Conservation (phyloP, 2,329 filamentous ascomycete species). For the Penicillium psychrosexuale region DNA sequence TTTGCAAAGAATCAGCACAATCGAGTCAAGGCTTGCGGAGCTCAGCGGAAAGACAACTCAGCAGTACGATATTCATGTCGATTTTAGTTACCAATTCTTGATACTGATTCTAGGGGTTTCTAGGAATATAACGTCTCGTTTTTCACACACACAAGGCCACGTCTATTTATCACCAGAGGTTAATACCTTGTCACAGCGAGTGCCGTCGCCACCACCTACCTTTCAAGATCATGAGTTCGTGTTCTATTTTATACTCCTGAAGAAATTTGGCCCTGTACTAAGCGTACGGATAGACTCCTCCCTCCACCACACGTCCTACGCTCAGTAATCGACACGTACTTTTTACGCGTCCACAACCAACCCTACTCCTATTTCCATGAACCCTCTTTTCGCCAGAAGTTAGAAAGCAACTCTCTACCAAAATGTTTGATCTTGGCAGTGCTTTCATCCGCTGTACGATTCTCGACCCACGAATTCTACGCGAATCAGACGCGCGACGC, state of each 20-base stretch:
- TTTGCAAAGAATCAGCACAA: too few species aligned
- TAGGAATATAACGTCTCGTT: too few species aligned
- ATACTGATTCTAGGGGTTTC: too few species aligned
- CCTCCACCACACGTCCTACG: slow-evolving; percentile 16
- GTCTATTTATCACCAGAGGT: too few species aligned
- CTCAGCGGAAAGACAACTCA: background rate
- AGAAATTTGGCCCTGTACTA: background rate
- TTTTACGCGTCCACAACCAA: slow-evolving; percentile 37
- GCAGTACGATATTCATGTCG: too few species aligned
- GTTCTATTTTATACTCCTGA: background rate
- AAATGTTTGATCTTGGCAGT: slow-evolving; percentile 33
- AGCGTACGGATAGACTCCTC: background rate
- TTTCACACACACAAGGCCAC: too few species aligned
- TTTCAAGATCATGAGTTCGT: too few species aligned
- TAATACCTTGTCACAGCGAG: too few species aligned
- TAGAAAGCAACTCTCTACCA: slow-evolving; percentile 27
- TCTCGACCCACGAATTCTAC: slow-evolving; percentile 29
- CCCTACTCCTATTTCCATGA: slow-evolving; percentile 42
- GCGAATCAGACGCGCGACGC: slow-evolving; percentile 22
- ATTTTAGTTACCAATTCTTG: too few species aligned
- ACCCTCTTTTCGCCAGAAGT: slow-evolving; percentile 28
- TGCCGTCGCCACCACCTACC: too few species aligned
- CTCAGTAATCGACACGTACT: slow-evolving; percentile 31
- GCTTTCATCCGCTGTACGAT: slow-evolving; percentile 33
- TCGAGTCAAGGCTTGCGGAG: too few species aligned